phyloP scores from a whole-genome alignment of 2,329 filamentous ascomycete species.

The Cadophora luteo-olivacea region DNA sequence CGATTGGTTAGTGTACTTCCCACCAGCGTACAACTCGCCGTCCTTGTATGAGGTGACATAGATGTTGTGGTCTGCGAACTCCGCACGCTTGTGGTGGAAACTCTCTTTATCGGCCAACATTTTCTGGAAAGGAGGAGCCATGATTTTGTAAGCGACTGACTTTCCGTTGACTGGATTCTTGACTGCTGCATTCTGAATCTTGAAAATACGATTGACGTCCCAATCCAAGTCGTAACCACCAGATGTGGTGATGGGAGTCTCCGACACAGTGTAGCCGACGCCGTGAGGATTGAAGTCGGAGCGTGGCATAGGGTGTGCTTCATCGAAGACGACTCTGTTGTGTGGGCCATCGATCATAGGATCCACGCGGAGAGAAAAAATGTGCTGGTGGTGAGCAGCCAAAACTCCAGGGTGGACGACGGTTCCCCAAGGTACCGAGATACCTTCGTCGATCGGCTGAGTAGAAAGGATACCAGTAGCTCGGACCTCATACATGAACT shows the following conservation, averaged over 20 bases:
- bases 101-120: conserved; percentile 57
- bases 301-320: conserved; percentile 66
- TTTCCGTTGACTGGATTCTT: conserved; percentile 61
- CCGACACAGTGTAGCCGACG: conserved; percentile 55
- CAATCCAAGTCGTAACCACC: conserved; percentile 55
- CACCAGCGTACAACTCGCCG: conserved; percentile 58
- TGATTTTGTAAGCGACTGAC: conserved; percentile 62
- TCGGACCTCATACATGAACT: conserved; percentile 70
- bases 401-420: conserved; percentile 74
- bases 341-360: conserved; percentile 64
- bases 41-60: conserved; percentile 62
- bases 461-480: conserved; percentile 73
- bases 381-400: conserved; percentile 76
- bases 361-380: conserved; percentile 72
- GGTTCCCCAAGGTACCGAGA: conserved; percentile 70
- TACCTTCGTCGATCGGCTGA: conserved; percentile 69
- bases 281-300: conserved; percentile 58
- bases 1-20: conserved; percentile 63
- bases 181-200: conserved; percentile 60
- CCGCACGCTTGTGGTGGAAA: conserved; percentile 56
- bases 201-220: conserved; percentile 59
- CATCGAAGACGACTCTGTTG: conserved; percentile 62
- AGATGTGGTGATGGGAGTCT: conserved; percentile 54
- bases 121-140: conserved; percentile 62
- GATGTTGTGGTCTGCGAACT: conserved; percentile 61